phyloP scores from a whole-genome alignment of 129 eudicot genomes.

The Flaveria sonorensis region DNA sequence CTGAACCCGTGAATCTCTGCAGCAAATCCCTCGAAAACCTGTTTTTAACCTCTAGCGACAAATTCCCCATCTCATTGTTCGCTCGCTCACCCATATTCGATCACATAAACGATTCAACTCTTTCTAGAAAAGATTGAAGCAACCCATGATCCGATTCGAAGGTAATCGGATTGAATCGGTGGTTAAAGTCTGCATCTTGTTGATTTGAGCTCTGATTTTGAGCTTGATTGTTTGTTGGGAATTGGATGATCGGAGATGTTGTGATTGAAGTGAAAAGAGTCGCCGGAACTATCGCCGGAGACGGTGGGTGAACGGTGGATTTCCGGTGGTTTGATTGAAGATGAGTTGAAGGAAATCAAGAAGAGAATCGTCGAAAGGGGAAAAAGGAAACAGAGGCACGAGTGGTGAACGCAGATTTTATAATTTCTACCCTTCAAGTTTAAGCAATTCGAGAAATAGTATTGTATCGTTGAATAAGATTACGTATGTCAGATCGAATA shows the following conservation, averaged over 20 bases:
- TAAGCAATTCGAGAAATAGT: neutral
- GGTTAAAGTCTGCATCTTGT: constrained; percentile 39
- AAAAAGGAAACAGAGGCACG: constrained; percentile 9
- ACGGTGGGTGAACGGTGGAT: constrained; percentile 19
- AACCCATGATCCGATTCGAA: constrained; percentile 38
- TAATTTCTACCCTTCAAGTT: constrained; percentile 11
- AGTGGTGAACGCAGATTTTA: constrained; percentile 3
- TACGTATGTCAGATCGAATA: too few species aligned
- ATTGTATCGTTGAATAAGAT: too few species aligned
- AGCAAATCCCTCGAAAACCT: constrained; percentile 67
- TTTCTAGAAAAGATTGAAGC: neutral
- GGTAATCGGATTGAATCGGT: constrained; percentile 36
- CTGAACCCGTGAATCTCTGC: constrained; percentile 50
- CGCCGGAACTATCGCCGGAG: neutral
- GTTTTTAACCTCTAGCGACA: constrained; percentile 42
- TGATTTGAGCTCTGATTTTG: neutral
- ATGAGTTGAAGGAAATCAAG: constrained; percentile 15
- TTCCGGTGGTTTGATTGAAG: constrained; percentile 18
- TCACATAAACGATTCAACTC: constrained; percentile 6
- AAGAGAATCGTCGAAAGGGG: constrained; percentile 30
- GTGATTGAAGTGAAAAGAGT: neutral
- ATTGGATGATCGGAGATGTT: too few species aligned
- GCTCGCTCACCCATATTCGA: constrained; percentile 42
- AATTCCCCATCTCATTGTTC: constrained; percentile 53
- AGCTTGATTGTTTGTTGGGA: too few species aligned